Evolutionary conservation across 352 stramenopile species (phyloP), one percentile per base, ranked within the genome.

Genomic region (Globisporangium mamillatum): DNA sequence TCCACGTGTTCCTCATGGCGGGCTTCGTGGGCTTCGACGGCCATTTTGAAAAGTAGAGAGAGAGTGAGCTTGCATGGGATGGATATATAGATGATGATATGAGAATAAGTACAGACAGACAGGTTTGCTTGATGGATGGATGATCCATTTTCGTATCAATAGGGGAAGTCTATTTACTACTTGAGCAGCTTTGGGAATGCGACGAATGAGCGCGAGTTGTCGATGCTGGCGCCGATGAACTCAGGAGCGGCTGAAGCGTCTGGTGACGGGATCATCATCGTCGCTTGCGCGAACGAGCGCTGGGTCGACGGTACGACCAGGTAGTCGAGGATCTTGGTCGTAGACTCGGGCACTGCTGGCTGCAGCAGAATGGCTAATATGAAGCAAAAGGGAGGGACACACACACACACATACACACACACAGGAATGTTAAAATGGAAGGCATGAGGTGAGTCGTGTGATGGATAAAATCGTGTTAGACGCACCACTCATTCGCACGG

Each of bases 11-110:
- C 72, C 82, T 97, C 70, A 88, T 98, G 74, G 84, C 87, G 8
- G 93, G 93, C 12, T 98, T 98, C 73, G 86, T 96, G 70, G 93
- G 93, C 29, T 98, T 98, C 75, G 91, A 98, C 71, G 93, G 93
- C 34, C 88, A 97, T 65, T 98, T 95, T 80, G 91, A 95, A 56
- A 91, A 89, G 68, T 95, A 90, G 66, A 67, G 10, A 52, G 9
- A 67, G 34, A 54, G 14, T 32, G 24, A 56, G 29, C 4, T 14
- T 36, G 48, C 27, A 7, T 4, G 9, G 61, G 20, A 25, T 25
- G 8, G 25, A 27, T 18, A 18, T n/a, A 27, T 52, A 62, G 61
- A 50, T 32, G 38, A 38, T 25, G 38, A 38, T 25, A 34, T 20
- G 18, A 36, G 12, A n/a, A 25, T 29, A 29, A 29, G 27, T 18